Percentiles rank a stretch among this genome's conserved stretches.
These are phyloP conservation scores for Stipa capillata DNA, from an alignment of 176 grass and related monocot species.

Conservation along the genomic window DNA sequence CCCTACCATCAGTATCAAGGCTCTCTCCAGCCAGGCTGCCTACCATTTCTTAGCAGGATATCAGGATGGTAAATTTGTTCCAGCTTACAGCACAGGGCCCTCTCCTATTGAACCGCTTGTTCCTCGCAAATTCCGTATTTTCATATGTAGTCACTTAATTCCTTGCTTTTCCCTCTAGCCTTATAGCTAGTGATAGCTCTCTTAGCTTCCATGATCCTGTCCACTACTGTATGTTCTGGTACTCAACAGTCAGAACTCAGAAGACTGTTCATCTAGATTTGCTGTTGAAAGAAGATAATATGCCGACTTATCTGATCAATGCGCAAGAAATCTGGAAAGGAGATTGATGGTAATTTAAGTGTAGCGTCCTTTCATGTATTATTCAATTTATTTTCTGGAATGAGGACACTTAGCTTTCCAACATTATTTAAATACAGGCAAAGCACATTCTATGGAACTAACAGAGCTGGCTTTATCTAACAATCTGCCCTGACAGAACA, in stretches of 20 bases:
- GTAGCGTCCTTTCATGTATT: background rate
- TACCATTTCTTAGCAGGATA: slow-evolving; percentile 95
- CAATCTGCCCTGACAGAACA: slow-evolving; percentile 30
- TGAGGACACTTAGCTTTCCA: background rate
- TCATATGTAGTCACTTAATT: slow-evolving; percentile 30
- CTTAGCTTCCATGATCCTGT: no score
- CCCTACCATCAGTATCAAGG: slow-evolving; percentile 46
- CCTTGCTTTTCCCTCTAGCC: background rate
- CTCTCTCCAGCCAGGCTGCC: slow-evolving; percentile 71
- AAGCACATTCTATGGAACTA: slow-evolving; percentile 41
- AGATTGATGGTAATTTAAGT: slow-evolving; percentile 41
- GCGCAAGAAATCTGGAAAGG: slow-evolving; percentile 49
- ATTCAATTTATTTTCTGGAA: background rate
- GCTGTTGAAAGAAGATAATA: slow-evolving; percentile 60
- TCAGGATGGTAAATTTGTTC: slow-evolving; percentile 70
- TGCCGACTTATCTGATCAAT: slow-evolving; percentile 76
- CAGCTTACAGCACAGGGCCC: slow-evolving; percentile 49
- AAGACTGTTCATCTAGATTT: slow-evolving; percentile 18
- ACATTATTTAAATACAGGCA: slow-evolving; percentile 35
- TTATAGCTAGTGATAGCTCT: no score
- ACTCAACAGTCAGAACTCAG: background rate
- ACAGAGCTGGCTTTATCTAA: slow-evolving; percentile 28
- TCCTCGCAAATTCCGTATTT: slow-evolving; percentile 59
- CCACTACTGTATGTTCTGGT: background rate
- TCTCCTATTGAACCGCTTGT: slow-evolving; percentile 51